These are phyloP conservation scores for Fomitopsis palustris DNA, from an alignment of 1,284 basidiomycete species.

Conservation along the genomic window DNA sequence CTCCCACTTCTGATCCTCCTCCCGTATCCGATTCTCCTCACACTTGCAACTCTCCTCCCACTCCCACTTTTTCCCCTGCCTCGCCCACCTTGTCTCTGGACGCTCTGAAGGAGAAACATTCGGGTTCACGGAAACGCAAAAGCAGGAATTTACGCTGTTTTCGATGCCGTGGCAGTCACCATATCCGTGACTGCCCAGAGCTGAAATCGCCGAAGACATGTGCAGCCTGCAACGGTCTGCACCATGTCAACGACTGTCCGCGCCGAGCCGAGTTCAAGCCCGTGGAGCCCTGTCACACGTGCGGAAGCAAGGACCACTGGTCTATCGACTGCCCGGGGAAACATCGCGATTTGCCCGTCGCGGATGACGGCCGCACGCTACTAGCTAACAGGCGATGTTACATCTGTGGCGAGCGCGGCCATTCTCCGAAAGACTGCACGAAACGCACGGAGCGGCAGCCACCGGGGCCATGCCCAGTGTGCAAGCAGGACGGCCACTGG, in stretches of 20 bases:
- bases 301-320: not conserved
- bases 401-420: not conserved
- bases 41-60: too few species aligned
- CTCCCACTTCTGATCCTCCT: too few species aligned
- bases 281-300: not conserved
- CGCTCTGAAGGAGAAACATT: not conserved
- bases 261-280: not conserved
- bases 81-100: not conserved
- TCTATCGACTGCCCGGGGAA: not conserved
- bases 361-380: not conserved
- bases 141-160: not conserved
- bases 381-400: not conserved
- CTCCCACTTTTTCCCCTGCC: too few species aligned
- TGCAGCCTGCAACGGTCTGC: not conserved
- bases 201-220: not conserved
- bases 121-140: not conserved
- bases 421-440: not conserved
- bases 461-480: not conserved
- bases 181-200: not conserved
- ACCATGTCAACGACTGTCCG: not conserved
- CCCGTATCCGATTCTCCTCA: too few species aligned
- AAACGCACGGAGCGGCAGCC: not conserved
- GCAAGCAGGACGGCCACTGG: not conserved
- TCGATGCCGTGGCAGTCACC: not conserved
- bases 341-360: not conserved